phyloP scores from a whole-genome alignment of 345 rosid genomes.

The Populus davidiana region DNA sequence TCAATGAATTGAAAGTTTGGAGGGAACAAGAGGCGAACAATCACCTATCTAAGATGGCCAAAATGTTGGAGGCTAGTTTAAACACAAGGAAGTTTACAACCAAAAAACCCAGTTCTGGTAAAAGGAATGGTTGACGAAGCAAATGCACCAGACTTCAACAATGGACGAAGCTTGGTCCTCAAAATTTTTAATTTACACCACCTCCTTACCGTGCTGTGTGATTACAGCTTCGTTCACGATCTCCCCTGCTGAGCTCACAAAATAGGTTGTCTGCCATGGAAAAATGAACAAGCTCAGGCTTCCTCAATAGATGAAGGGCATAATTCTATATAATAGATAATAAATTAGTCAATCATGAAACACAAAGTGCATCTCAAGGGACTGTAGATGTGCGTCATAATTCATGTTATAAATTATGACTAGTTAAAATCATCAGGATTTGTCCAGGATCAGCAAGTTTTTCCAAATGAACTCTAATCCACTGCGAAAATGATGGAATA shows the following conservation, averaged over 20 bases:
- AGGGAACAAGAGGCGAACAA: not conserved
- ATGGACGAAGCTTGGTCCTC: not conserved
- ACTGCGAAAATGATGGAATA: conserved; percentile 7
- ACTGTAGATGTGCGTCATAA: not conserved
- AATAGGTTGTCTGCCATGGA: conserved; percentile 54
- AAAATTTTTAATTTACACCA: conserved; percentile 27
- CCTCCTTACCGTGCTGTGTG: conserved; percentile 46
- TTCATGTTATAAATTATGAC: not conserved
- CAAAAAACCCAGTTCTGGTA: too few relatives aligned
- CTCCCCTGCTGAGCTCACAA: conserved; percentile 45
- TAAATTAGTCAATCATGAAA: not conserved
- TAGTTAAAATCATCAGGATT: not conserved
- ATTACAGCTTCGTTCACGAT: conserved; percentile 38
- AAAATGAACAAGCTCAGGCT: not conserved
- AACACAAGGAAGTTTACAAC: not conserved
- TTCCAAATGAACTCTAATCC: not conserved
- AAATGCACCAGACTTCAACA: not conserved
- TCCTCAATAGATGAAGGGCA: not conserved
- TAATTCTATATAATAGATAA: not conserved
- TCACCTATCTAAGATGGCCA: not conserved
- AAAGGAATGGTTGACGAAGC: not conserved
- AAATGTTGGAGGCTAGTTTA: not conserved
- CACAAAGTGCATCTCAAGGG: not conserved
- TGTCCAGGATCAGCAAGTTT: not conserved
- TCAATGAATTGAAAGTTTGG: not conserved